Base-by-base conservation (phyloP, 805 yeast genomes). In the Candida ovalis region DNA sequence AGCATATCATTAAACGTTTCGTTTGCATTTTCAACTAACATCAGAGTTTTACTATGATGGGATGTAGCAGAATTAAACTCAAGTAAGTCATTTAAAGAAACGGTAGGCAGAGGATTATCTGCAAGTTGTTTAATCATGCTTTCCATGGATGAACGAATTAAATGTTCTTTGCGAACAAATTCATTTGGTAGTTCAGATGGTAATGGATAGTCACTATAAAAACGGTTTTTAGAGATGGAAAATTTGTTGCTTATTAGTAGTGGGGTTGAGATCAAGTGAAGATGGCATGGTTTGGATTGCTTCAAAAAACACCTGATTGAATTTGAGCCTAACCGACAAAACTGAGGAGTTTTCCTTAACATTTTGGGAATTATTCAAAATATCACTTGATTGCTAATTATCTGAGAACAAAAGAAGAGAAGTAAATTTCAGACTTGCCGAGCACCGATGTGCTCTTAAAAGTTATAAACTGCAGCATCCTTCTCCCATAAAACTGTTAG, bases 111-210 rank as follows among this genome's bases (percentile, higher is more conserved):
- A 4, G 77, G 74, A 47, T 72, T 72, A 18, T 65, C 62, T 1
- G 88, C 76, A 56, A 80, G 80, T 51, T 77, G 77, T 43, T 78
- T 74, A 37, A 85, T 81, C 46, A 83, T 71, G 36, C 77, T 68
- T 51, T 82, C 87, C 23, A 84, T 64, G 4, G 58, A 45, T 0
- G 52, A 30, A 22, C 63, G 48, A 12, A 53, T 24, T 9, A 45
- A n/a, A 36, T 60, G 63, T 22, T 53, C 52, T 1, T 27, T 37
- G 33, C 50, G 43, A 6, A 58, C 42, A 9, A 35, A 32, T 28
- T 43, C 45, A 33, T 50, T 43, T 8, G 52, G 53, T 19, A 45
- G 28, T 32, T 35, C 37, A 8, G 23, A 21, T 32, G 48, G 44
- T 10, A 21, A 24, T 7, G 52, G 52, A 19, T 42, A 48, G 30